A percentile compares a stretch with the other conserved stretches of the same genome.
Conservation (phyloP, 257 asterid genomes). For the Solanum appendiculatum region DNA sequence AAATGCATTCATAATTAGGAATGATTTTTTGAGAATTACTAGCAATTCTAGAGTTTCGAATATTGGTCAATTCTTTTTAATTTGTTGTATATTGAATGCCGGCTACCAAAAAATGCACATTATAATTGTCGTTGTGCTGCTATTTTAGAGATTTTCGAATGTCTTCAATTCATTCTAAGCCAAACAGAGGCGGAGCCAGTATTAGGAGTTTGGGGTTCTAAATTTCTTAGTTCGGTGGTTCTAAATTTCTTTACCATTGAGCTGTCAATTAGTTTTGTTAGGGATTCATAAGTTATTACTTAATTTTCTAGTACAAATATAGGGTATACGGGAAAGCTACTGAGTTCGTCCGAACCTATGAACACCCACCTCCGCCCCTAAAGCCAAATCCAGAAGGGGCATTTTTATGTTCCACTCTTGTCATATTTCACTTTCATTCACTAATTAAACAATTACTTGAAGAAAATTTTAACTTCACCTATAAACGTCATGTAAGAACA, state of each 20-base stretch:
- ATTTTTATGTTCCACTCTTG: background rate
- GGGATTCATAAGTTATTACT: no score
- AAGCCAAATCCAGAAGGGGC: background rate
- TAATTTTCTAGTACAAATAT: no score
- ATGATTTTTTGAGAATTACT: background rate
- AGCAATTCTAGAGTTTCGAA: background rate
- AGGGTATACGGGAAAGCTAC: no score
- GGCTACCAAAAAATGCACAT: background rate
- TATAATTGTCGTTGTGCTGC: background rate
- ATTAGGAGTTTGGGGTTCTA: no score
- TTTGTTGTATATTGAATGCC: background rate
- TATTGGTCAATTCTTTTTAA: background rate
- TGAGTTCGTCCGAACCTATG: no score
- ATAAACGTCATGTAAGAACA: background rate
- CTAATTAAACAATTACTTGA: background rate
- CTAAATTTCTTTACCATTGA: no score
- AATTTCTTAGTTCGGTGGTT: no score
- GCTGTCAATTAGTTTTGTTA: no score
- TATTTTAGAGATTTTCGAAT: background rate
- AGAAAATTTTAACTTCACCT: background rate
- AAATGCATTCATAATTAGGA: background rate
- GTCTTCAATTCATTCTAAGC: background rate
- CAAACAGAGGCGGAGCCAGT: no score
- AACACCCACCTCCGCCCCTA: no score
- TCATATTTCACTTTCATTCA: background rate